These are phyloP conservation scores for Claviceps monticola DNA, from an alignment of 2,329 filamentous ascomycete species.

Conservation along the genomic window DNA sequence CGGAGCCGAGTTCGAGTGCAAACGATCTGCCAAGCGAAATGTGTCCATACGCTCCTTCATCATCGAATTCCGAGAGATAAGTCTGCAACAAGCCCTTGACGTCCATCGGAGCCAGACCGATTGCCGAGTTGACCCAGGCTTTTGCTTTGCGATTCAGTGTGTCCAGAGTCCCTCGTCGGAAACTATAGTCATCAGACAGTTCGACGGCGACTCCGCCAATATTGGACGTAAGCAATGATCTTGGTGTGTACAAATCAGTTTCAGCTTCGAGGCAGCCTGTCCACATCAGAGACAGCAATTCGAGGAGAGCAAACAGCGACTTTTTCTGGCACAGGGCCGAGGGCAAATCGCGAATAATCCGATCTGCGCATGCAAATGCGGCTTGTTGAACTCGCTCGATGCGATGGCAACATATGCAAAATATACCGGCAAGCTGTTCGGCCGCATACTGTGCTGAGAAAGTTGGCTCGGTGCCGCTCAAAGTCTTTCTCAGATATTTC, in stretches of 20 bases:
- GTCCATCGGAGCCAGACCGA: conserved; percentile 79
- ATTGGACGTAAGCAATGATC: conserved; percentile 63
- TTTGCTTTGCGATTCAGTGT: conserved; percentile 64
- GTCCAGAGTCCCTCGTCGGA: conserved; percentile 67
- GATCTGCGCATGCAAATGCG: conserved; percentile 69
- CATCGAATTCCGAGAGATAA: conserved; percentile 87
- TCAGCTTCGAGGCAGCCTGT: conserved; percentile 86
- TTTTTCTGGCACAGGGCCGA: conserved; percentile 81
- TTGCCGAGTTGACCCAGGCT: conserved; percentile 64
- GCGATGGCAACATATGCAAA: conserved; percentile 83
- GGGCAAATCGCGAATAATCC: conserved; percentile 71
- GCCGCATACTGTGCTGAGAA: conserved; percentile 92
- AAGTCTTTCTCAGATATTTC: conserved; percentile 63
- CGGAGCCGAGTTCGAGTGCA: conserved; percentile 79
- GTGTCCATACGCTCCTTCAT: conserved; percentile 82
- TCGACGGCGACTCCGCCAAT: conserved; percentile 71
- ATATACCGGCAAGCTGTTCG: conserved; percentile 69
- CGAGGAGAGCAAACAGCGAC: conserved; percentile 83
- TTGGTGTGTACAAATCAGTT: conserved; percentile 83
- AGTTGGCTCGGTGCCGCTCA: conserved; percentile 54
- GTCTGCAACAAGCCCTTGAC: conserved; percentile 93
- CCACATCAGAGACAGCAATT: conserved; percentile 91
- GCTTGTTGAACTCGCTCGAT: conserved; percentile 85
- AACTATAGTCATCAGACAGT: conserved; percentile 83
- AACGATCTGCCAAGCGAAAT: conserved; percentile 88